Evolutionary conservation across 176 grass and related monocot genomes (phyloP), one percentile per base, ranked within the genome.

Genomic region (Ampelocalamus luodianensis): DNA sequence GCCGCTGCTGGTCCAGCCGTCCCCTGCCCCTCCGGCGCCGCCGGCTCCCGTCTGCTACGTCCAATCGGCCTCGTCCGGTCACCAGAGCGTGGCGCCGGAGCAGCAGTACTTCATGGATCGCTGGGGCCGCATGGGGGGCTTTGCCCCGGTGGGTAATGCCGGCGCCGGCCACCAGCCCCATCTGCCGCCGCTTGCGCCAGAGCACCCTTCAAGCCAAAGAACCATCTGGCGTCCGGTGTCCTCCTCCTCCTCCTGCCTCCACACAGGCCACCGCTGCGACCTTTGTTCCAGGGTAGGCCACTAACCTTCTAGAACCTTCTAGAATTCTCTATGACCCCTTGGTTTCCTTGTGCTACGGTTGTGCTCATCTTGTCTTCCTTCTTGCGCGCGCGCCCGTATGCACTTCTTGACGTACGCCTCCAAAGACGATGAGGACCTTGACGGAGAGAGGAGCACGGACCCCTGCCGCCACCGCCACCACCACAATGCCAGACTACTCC

Each of bases 131-230:
- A 58, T 83, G 61, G 74, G 68, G 3, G 63, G 74, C 1, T 74
- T 82, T 74, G 1, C n/a, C 23, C 11, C 37, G 36, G n/a, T 63
- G 3, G 51, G 26, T 4, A 68, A 68, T 56, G 59, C 49, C 20
- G 53, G 18, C 67, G 32, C 43, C 43, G 67, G 13, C 17, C 26
- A 22, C 27, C 65, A 20, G 8, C 17, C 76, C 2, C 89, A 75
- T 51, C 75, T 75, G 65, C 84, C 36, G 53, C 8, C 15, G 24
- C n/a, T 65, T 61, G 73, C 62, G 53, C 79, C 76, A 84, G 90
- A 95, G 90, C 80, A 65, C 90, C 90, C 90, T 95, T 92, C 93
- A 89, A 84, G 76, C 87, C 90, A 92, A 87, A 89, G 5, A 79
- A 80, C 79, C 62, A 79, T 79, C 85, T 91, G 80, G 87, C 84